phyloP scores from a whole-genome alignment of 805 yeast genomes.

The Millerago galiae region DNA sequence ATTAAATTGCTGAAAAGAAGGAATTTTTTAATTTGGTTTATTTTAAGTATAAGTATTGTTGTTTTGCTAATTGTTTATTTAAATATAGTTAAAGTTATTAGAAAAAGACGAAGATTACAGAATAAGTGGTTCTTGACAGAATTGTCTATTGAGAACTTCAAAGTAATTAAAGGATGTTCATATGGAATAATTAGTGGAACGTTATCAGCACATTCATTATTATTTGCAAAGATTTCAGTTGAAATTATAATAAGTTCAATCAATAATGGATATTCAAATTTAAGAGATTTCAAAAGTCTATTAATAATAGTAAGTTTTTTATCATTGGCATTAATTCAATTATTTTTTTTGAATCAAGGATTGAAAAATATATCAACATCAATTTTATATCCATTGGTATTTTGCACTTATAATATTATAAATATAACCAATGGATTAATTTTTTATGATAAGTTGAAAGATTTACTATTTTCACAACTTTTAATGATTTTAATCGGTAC shows the following conservation, averaged over 20 bases:
- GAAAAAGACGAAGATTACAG: background rate
- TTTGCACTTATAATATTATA: conserved; percentile 71
- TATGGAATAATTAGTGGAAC: conserved; percentile 71
- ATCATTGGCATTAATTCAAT: conserved; percentile 60
- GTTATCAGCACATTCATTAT: conserved; percentile 76
- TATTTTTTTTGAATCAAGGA: conserved; percentile 69
- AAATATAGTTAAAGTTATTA: conserved; percentile 10
- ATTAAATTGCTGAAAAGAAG: conserved; percentile 33
- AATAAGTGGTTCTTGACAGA: background rate
- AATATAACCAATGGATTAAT: conserved; percentile 30
- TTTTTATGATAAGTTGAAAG: conserved; percentile 29
- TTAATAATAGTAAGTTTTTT: conserved; percentile 48
- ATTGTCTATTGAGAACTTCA: conserved; percentile 8
- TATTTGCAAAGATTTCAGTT: conserved; percentile 79
- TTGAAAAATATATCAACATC: conserved; percentile 66
- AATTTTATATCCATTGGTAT: conserved; percentile 76
- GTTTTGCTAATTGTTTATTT: conserved; percentile 25
- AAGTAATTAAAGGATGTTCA: conserved; percentile 46
- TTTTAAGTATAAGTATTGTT: conserved; percentile 28
- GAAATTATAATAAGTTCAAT: conserved; percentile 51
- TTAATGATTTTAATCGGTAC: conserved; percentile 36
- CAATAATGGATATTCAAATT: conserved; percentile 26
- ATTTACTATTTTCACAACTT: background rate
- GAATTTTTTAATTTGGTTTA: conserved; percentile 55
- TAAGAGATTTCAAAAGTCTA: conserved; percentile 39